Evolutionary conservation across 805 yeast species (phyloP).

Genomic region (Pichia phayaonensis): DNA sequence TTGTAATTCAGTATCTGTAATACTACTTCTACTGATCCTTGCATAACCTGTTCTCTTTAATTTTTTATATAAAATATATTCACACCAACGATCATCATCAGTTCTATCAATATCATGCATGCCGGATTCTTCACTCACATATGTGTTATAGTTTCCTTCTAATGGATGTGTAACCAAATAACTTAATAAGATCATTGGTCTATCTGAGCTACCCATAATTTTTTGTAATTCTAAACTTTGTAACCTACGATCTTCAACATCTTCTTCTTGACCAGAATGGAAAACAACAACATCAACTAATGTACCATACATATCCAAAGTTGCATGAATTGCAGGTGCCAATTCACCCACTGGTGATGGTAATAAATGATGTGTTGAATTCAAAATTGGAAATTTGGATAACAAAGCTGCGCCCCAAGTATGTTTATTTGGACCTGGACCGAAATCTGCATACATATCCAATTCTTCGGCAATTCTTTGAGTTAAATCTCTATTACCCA

Average conservation of each 20-base stretch:
- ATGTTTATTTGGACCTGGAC: slow-evolving; percentile 96
- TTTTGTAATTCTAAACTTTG: slow-evolving; percentile 72
- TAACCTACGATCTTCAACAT: slow-evolving; percentile 82
- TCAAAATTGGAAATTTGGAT: slow-evolving; percentile 88
- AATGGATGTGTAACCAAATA: slow-evolving; percentile 85
- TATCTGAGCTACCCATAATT: slow-evolving; percentile 72
- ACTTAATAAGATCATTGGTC: slow-evolving; percentile 83
- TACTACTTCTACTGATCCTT: slow-evolving; percentile 83
- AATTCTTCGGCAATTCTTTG: slow-evolving; percentile 87
- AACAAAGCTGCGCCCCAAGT: slow-evolving; percentile 96
- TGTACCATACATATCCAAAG: slow-evolving; percentile 84
- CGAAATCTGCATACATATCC: slow-evolving; percentile 92
- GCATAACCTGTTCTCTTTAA: slow-evolving; percentile 89
- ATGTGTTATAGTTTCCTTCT: slow-evolving; percentile 86
- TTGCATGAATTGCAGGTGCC: slow-evolving; percentile 97
- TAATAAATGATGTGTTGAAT: slow-evolving; percentile 82
- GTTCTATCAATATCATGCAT: slow-evolving; percentile 91
- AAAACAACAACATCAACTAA: slow-evolving; percentile 88
- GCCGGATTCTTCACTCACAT: slow-evolving; percentile 74
- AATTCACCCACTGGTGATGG: slow-evolving; percentile 98
- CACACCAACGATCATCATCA: slow-evolving; percentile 98
- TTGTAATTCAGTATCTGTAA: slow-evolving; percentile 95
- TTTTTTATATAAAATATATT: slow-evolving; percentile 83
- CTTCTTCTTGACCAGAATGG: slow-evolving; percentile 98
- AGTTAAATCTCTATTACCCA: slow-evolving; percentile 93